These are phyloP conservation scores for Amniculicola lignicola DNA, from an alignment of 495 filamentous ascomycete genomes.

Conservation along the genomic window DNA sequence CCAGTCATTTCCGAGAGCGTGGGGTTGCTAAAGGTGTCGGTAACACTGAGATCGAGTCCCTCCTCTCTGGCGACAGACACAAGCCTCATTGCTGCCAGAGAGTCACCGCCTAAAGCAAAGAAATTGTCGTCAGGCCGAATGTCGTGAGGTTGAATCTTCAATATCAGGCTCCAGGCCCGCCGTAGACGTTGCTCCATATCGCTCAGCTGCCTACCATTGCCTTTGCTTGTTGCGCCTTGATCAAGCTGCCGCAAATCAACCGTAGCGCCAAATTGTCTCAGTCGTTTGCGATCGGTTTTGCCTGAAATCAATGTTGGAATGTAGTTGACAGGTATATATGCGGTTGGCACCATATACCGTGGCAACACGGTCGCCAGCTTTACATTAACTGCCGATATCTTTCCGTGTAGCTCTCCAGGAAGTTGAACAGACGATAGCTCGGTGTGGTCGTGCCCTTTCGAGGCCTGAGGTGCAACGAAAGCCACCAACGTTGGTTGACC, in stretches of 20 bases:
- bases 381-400: constrained; percentile 10
- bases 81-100: constrained; percentile 34
- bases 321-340: constrained; percentile 24
- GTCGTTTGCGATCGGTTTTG: constrained; percentile 24
- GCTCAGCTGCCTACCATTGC: constrained; percentile 30
- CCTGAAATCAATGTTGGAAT: constrained; percentile 31
- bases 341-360: constrained; percentile 25
- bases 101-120: constrained; percentile 36
- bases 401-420: constrained; percentile 6
- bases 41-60: constrained; percentile 44
- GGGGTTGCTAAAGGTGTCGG: constrained; percentile 51
- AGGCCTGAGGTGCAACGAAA: constrained; percentile 13
- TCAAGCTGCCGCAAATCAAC: constrained; percentile 46
- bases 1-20: constrained; percentile 49
- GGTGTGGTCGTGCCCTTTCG: background rate
- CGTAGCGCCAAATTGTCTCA: constrained; percentile 39
- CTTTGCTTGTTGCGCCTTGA: constrained; percentile 44
- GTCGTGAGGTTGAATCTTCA: constrained; percentile 17
- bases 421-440: too few relatives aligned
- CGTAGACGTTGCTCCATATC: constrained; percentile 24
- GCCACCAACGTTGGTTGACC: constrained; percentile 16
- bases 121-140: constrained; percentile 33
- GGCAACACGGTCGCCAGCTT: constrained; percentile 17
- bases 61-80: constrained; percentile 28
- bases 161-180: constrained; percentile 11